phyloP scores from a whole-genome alignment of 148 eudicot genomes.

The Amaranthus hypochondriacus region DNA sequence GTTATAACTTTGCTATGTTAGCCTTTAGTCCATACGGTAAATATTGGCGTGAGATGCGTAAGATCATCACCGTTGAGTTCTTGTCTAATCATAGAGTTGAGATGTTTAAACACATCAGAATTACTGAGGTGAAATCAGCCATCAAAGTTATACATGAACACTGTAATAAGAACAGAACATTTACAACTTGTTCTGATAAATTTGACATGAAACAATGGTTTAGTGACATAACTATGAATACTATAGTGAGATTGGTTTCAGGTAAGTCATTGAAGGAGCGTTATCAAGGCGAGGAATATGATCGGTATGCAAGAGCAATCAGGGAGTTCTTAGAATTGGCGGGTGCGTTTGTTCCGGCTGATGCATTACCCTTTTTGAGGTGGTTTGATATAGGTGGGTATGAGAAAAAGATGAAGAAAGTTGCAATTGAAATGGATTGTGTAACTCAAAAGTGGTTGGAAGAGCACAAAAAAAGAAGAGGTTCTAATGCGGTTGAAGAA shows the following conservation, averaged over 20 bases:
- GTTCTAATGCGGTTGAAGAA: neutral
- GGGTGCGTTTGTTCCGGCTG: constrained; percentile 23
- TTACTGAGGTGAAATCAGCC: constrained; percentile 21
- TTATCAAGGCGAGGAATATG: constrained; percentile 12
- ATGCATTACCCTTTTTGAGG: constrained; percentile 26
- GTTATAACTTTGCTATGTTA: constrained; percentile 34
- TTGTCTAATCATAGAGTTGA: constrained; percentile 30
- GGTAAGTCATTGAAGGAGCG: constrained; percentile 32
- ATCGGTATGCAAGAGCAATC: constrained; percentile 11
- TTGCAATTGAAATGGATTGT: constrained; percentile 19
- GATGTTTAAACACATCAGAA: constrained; percentile 16
- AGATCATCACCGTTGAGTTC: constrained; percentile 27
- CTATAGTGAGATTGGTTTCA: constrained; percentile 25
- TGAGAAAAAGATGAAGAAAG: constrained; percentile 28
- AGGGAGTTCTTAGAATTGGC: constrained; percentile 25
- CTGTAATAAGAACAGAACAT: too few species aligned
- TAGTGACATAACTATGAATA: constrained; percentile 32
- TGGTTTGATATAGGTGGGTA: constrained; percentile 37
- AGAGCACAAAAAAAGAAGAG: constrained; percentile 17
- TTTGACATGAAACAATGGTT: constrained; percentile 42
- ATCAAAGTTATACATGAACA: constrained; percentile 9
- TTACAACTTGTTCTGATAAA: neutral
- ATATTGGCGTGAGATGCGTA: constrained; percentile 42
- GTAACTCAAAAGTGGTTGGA: constrained; percentile 25
- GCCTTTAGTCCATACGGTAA: constrained; percentile 33